These are phyloP conservation scores for Sedum album DNA, from an alignment of 164 flowering plant genomes.

Conservation along the genomic window DNA sequence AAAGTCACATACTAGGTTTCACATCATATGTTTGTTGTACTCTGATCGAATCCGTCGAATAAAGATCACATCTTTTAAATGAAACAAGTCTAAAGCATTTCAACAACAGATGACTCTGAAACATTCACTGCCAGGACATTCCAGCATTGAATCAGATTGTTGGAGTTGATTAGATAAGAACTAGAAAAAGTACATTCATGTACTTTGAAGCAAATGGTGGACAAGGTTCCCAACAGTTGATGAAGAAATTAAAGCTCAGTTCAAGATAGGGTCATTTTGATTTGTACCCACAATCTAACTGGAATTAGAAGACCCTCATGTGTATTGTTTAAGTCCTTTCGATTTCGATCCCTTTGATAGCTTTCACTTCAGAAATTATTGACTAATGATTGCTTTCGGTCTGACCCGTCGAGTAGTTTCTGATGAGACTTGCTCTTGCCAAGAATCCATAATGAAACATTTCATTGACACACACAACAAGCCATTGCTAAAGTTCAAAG, in stretches of 20 bases:
- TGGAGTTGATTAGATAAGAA: background rate
- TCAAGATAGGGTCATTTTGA: background rate
- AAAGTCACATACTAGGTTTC: background rate
- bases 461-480: background rate
- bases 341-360: background rate
- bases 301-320: background rate
- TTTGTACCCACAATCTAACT: background rate
- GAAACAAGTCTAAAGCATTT: no score
- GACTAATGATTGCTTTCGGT: background rate
- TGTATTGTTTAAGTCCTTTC: background rate
- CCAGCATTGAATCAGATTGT: background rate
- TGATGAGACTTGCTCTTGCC: background rate
- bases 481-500: background rate
- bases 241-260: no score
- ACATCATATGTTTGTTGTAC: background rate
- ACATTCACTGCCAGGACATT: no score
- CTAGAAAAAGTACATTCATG: background rate
- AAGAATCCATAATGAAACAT: background rate
- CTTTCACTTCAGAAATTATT: background rate
- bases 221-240: no score
- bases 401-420: background rate
- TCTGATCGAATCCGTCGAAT: background rate
- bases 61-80: no score
- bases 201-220: background rate
- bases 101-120: background rate